Evolutionary conservation across 2,329 filamentous ascomycete genomes (phyloP), one percentile per base, ranked within the genome.

Genomic region (Aspergillus sp.): DNA sequence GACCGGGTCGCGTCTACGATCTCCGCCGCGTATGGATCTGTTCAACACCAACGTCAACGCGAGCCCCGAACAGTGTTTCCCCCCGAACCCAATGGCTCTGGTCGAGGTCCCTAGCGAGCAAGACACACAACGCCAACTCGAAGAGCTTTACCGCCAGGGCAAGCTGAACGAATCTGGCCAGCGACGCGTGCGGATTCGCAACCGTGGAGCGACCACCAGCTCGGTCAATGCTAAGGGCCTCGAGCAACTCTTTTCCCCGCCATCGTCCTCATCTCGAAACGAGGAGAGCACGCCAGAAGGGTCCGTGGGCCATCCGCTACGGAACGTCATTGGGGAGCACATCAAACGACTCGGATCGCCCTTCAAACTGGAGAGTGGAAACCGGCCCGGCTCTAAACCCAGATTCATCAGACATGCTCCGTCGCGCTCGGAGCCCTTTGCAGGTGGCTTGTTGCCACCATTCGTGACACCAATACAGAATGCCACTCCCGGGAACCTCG

Each of bases 201-300:
- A 79, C 59, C 81, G 84, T 41, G 84, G 84, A 50, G 85, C 84
- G 61, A 86, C 82, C 44, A 76, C 82, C 20, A 80, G 83, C 46
- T 81, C 83, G 48, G 78, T 82, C 54, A 76, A 75, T 56, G 76
- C 76, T 23, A 74, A 77, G 47, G 77, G 78, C 48, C 72, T 85
- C 31, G 74, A 81, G 42, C 76, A 78, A 52, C 71, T 85, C 3
- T 83, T 85, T 62, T 79, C 76, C 3, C 80, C 80, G 5, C 76
- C 77, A 9, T 72, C 72, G 1, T 71, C 64, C 34, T 64, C 59
- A 17, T 64, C 63, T 50, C 58, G 63, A 49, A 52, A 60, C 19
- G 62, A 66, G 25, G 64, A 64, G 43, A 57, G 47, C 10, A 55
- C 59, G 25, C 38, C 56, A 16, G 49, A 57, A 38, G 68, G 66